Conservation (phyloP, 192 early-diverging fungal genomes). For the Backusella psychrophila region DNA sequence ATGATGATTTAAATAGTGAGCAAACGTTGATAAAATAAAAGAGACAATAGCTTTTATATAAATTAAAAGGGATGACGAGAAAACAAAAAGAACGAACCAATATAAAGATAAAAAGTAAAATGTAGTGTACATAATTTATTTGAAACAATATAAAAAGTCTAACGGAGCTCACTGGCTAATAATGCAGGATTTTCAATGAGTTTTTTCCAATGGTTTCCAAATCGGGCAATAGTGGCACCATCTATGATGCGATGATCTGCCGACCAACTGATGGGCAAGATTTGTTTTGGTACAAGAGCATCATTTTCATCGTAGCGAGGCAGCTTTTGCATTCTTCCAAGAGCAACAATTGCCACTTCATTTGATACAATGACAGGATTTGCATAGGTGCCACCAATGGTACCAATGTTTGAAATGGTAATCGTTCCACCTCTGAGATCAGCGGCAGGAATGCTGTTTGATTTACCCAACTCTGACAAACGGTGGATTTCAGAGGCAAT, state of each 20-base stretch:
- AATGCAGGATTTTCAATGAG: conserved; percentile 84
- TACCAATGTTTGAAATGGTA: conserved; percentile 93
- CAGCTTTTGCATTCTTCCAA: conserved; percentile 80
- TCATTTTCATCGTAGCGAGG: conserved; percentile 73
- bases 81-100: no score
- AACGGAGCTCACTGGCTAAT: conserved; percentile 63
- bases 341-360: conserved; percentile 87
- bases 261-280: conserved; percentile 84
- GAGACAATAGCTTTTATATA: no score
- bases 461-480: conserved; percentile 64
- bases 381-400: conserved; percentile 87
- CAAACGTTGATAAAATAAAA: no score
- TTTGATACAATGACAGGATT: conserved; percentile 87
- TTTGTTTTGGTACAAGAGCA: conserved; percentile 69
- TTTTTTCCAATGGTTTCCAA: conserved; percentile 81
- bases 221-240: conserved; percentile 93
- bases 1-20: no score
- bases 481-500: conserved; percentile 83
- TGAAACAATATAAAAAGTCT: conserved; percentile 9
- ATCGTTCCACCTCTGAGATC: conserved; percentile 87
- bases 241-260: conserved; percentile 97
- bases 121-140: not conserved
- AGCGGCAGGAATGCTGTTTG: conserved; percentile 53
- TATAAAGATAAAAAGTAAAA: no score
- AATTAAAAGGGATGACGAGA: no score